Conservation (phyloP, 2,329 filamentous ascomycete species). For the Pseudopithomyces maydicus region DNA sequence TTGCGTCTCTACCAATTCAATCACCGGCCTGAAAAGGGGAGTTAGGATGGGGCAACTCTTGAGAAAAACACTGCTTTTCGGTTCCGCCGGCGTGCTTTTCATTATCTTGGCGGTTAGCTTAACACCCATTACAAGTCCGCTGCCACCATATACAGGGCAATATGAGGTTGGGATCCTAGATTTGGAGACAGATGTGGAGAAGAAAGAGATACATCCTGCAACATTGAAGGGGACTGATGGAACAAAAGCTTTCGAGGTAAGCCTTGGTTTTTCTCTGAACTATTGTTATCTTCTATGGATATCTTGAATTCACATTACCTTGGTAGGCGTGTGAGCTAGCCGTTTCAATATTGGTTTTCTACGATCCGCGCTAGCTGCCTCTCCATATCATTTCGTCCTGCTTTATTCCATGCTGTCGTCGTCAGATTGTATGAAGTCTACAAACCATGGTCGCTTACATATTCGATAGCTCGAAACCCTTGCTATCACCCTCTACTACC, state of each 20-base stretch:
- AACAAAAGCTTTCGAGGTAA: conserved; percentile 46
- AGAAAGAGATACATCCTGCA: conserved; percentile 41
- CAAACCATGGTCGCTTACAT: too few species aligned
- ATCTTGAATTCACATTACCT: too few species aligned
- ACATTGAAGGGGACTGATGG: conserved; percentile 43
- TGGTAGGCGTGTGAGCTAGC: too few species aligned
- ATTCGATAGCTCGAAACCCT: conserved; percentile 45
- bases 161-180: conserved; percentile 52
- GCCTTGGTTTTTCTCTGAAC: neutral
- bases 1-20: neutral
- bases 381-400: too few species aligned
- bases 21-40: neutral
- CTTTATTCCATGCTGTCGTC: neutral
- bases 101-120: conserved; percentile 46
- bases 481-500: conserved; percentile 54
- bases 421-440: too few species aligned
- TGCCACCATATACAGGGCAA: conserved; percentile 50
- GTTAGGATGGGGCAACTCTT: neutral
- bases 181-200: conserved; percentile 47
- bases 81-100: conserved; percentile 35
- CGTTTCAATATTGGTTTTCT: too few species aligned
- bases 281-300: too few species aligned
- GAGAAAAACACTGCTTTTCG: conserved; percentile 26
- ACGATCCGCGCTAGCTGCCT: too few species aligned
- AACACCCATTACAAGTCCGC: conserved; percentile 48